phyloP scores from a whole-genome alignment of 345 rosid genomes.

The Citrus hindsii region DNA sequence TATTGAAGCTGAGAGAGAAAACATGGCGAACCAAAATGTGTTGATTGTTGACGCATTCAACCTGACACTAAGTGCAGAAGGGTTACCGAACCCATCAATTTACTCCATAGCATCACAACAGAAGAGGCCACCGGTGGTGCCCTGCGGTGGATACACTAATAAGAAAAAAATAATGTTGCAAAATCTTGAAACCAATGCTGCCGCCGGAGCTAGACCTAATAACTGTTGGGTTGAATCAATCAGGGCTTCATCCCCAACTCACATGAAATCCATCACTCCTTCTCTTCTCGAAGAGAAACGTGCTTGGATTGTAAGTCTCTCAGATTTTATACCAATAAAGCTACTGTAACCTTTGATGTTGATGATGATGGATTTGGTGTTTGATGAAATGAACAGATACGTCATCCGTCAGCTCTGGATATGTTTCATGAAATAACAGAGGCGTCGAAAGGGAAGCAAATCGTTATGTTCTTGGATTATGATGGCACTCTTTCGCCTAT shows the following conservation, averaged over 20 bases:
- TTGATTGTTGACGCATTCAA: conserved; percentile 45
- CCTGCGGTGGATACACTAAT: conserved; percentile 43
- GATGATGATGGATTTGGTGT: neutral
- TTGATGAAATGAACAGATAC: conserved; percentile 33
- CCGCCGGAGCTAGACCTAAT: conserved; percentile 39
- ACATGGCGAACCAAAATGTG: conserved; percentile 53
- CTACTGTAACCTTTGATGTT: too few species aligned
- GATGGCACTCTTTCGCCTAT: conserved; percentile 98
- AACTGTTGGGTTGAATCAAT: conserved; percentile 85
- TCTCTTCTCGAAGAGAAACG: conserved; percentile 34
- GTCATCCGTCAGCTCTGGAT: conserved; percentile 80
- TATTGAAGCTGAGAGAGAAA: conserved; percentile 21
- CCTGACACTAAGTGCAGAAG: conserved; percentile 30
- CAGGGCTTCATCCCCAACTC: conserved; percentile 95
- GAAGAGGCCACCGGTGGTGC: conserved; percentile 48
- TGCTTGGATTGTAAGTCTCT: conserved; percentile 56
- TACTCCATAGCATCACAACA: conserved; percentile 31
- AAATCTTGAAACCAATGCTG: conserved; percentile 54
- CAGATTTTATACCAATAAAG: too few species aligned
- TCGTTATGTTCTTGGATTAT: conserved; percentile 89
- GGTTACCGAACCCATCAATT: conserved; percentile 31
- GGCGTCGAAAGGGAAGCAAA: conserved; percentile 74
- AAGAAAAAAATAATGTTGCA: conserved; percentile 39
- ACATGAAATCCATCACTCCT: conserved; percentile 38
- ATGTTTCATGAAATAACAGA: conserved; percentile 64